These are phyloP conservation scores for Houttuynia cordata DNA, from an alignment of 164 flowering plant genomes.

Conservation along the genomic window DNA sequence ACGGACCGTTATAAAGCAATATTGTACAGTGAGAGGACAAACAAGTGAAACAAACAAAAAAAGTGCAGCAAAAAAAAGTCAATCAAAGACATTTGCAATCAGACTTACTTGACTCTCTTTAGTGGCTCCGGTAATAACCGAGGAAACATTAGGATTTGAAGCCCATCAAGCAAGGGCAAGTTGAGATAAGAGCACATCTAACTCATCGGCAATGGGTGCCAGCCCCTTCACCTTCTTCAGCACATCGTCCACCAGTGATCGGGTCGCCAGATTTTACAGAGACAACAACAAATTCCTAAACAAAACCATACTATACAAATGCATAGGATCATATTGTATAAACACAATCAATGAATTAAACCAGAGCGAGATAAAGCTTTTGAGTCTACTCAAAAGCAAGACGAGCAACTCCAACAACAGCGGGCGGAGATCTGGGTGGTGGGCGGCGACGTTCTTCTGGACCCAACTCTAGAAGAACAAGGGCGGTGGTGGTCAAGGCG, in stretches of 20 bases:
- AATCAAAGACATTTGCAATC: too few species aligned
- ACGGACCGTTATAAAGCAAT: too few species aligned
- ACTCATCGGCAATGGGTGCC: slow-evolving; percentile 85
- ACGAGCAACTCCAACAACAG: too few species aligned
- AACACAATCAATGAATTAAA: neutral
- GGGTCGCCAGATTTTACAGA: slow-evolving; percentile 66
- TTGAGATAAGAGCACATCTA: slow-evolving; percentile 80
- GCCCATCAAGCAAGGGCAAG: slow-evolving; percentile 99
- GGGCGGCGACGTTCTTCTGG: too few species aligned
- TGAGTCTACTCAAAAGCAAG: slow-evolving; percentile 57
- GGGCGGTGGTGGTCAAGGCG: too few species aligned
- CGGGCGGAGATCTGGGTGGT: too few species aligned
- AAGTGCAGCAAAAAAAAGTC: too few species aligned
- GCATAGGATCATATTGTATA: neutral
- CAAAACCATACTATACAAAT: neutral
- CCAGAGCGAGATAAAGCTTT: neutral
- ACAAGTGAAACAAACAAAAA: too few species aligned
- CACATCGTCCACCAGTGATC: slow-evolving; percentile 91
- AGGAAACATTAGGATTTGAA: slow-evolving; percentile 88
- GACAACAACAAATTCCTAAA: neutral
- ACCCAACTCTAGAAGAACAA: too few species aligned
- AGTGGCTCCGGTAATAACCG: slow-evolving; percentile 98
- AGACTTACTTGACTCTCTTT: slow-evolving; percentile 75
- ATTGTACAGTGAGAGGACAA: too few species aligned
- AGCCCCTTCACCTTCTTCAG: slow-evolving; percentile 76